Conservation (phyloP, 768 basidiomycete species). For the Tricholoma sp. region DNA sequence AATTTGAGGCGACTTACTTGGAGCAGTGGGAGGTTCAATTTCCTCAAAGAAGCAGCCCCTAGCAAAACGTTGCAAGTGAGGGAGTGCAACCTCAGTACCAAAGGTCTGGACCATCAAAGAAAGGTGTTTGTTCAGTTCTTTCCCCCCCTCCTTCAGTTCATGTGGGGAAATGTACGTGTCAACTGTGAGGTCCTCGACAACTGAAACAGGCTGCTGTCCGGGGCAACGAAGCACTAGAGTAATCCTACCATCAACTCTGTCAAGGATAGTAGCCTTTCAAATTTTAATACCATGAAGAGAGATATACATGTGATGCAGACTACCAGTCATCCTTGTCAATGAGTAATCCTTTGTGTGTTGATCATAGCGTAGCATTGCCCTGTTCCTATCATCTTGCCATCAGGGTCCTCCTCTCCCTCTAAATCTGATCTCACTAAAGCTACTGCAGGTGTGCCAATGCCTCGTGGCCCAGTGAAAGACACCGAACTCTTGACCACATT, state of each 20-base stretch:
- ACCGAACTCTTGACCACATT: neutral
- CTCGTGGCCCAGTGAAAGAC: neutral
- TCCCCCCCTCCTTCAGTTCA: conserved; percentile 1
- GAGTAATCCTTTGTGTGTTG: neutral
- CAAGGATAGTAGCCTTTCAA: conserved; percentile 6
- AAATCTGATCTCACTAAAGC: neutral
- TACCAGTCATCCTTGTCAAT: neutral
- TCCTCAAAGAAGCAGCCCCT: conserved; percentile 1
- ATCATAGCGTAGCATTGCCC: neutral
- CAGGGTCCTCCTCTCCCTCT: neutral
- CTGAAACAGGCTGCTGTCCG: neutral
- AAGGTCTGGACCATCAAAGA: conserved; percentile 12
- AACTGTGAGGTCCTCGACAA: conserved; percentile 2
- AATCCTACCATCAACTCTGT: conserved; percentile 9
- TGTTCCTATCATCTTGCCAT: neutral
- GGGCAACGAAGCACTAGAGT: conserved; percentile 4
- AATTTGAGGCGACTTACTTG: neutral
- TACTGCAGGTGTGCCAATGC: neutral
- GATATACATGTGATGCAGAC: conserved; percentile 4
- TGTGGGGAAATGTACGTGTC: conserved; percentile 5
- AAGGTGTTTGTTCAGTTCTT: conserved; percentile 3
- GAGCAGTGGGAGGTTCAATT: neutral
- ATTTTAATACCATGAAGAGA: neutral
- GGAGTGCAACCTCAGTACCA: conserved; percentile 8
- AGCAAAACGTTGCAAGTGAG: conserved; percentile 8